Base-by-base conservation (phyloP, 306 rosid species). In the Fragaria iinumae region DNA sequence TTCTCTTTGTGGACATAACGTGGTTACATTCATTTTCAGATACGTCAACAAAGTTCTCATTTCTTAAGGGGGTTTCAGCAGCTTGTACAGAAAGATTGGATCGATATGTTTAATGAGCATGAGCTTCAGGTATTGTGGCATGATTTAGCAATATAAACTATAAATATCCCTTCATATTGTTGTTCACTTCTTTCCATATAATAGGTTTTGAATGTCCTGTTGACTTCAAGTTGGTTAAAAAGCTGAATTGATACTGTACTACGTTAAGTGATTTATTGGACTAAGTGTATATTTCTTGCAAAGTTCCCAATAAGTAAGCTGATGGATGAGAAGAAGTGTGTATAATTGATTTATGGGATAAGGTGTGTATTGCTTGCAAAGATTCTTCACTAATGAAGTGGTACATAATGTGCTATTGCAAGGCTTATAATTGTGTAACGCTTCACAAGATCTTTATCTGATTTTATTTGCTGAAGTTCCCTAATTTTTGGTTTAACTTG, bases 11-110 rank as follows among this genome's bases (percentile, higher is more conserved):
- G 9, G 29, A 59, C 32, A 13, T 81, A 79, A 79, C 64, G 43
- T 49, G 77, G 45, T 29, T 65, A 5, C 8, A 2, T 32, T 68
- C 48, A 49, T 56, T 79, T 78, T 72, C 93, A 94, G 98, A 94
- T 94, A 77, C 93, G 95, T 67, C 98, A 94, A 78, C 98, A 95
- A 91, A 95, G 98, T 87, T 90, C 93, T 69, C 96, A 92, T 86
- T 95, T 95, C 83, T 85, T 95, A 84, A 92, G 91, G 90, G 99
- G 99, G 55, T 95, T 95, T 87, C 96, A 92, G 88, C 97, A 86
- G 83, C 99, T 95, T 81, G 81, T 95, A 86, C 99, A 83, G 89
- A 95, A 89, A 89, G 96, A 89, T 81, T 92, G 97, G 99, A 95
- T 95, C 34, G 97, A 95, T 79, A 90, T 95, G 97, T 95, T 95